Evolutionary conservation across 2,329 filamentous ascomycete genomes (phyloP).

Genomic region (Hypoxylon sp.): DNA sequence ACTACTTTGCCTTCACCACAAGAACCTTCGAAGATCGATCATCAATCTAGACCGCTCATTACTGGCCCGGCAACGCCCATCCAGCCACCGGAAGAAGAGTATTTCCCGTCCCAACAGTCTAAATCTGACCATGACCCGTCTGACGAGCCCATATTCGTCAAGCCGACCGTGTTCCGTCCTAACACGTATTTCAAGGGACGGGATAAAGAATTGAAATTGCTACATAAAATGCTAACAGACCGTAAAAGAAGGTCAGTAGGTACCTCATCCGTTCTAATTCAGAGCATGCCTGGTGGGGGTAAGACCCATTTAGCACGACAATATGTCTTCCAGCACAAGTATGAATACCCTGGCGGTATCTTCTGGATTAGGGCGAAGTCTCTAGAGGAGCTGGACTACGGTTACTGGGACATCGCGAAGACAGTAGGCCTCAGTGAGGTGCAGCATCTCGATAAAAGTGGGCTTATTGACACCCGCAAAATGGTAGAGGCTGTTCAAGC

Average conservation of each 20-base stretch:
- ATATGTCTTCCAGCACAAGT: constrained; percentile 73
- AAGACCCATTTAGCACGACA: constrained; percentile 79
- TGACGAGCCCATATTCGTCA: constrained; percentile 57
- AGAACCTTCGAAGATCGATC: constrained; percentile 49
- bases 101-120: constrained; percentile 53
- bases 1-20: constrained; percentile 50
- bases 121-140: constrained; percentile 47
- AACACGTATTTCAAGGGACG: constrained; percentile 73
- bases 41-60: constrained; percentile 51
- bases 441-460: constrained; percentile 57
- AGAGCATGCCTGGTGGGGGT: constrained; percentile 75
- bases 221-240: constrained; percentile 73
- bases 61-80: constrained; percentile 49
- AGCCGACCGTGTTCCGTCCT: constrained; percentile 70
- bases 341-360: constrained; percentile 74
- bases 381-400: constrained; percentile 69
- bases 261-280: constrained; percentile 74
- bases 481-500: constrained; percentile 71
- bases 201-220: constrained; percentile 68
- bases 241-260: constrained; percentile 68
- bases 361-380: constrained; percentile 79
- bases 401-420: constrained; percentile 77
- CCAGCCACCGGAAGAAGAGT: constrained; percentile 46
- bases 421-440: constrained; percentile 66
- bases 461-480: constrained; percentile 58